Conservation (phyloP, 2,329 filamentous ascomycete species). For the Pseudogymnoascus sp. region DNA sequence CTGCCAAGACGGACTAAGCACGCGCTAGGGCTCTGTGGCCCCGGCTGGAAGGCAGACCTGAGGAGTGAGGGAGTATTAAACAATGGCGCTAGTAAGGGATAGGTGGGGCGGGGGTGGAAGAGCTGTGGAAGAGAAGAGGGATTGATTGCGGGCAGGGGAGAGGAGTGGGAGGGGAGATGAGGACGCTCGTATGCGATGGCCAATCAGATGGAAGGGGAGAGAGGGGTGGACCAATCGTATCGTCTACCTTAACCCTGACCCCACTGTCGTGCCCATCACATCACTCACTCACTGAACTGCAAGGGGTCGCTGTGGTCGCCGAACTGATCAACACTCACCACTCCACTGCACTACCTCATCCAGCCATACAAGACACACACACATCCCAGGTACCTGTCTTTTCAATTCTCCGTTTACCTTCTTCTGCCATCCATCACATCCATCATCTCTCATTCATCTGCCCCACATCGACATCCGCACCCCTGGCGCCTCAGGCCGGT, state of each 20-base stretch:
- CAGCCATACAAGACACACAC: not conserved
- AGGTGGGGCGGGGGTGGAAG: not conserved
- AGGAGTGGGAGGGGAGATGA: not conserved
- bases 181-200: not conserved
- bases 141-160: no score
- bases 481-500: not conserved
- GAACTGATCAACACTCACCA: no score
- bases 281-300: not conserved
- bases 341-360: not conserved
- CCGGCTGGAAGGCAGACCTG: not conserved
- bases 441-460: no score
- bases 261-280: not conserved
- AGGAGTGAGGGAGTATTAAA: not conserved
- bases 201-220: not conserved
- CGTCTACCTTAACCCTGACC: not conserved
- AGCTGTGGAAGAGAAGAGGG: not conserved
- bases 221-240: not conserved
- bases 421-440: not conserved
- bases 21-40: not conserved
- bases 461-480: no score
- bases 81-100: not conserved
- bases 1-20: not conserved
- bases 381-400: not conserved
- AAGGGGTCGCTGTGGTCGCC: not conserved
- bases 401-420: not conserved